Evolutionary conservation across 176 grass and related monocot genomes (phyloP), one percentile per base, ranked within the genome.

Genomic region (Olyra latifolia): DNA sequence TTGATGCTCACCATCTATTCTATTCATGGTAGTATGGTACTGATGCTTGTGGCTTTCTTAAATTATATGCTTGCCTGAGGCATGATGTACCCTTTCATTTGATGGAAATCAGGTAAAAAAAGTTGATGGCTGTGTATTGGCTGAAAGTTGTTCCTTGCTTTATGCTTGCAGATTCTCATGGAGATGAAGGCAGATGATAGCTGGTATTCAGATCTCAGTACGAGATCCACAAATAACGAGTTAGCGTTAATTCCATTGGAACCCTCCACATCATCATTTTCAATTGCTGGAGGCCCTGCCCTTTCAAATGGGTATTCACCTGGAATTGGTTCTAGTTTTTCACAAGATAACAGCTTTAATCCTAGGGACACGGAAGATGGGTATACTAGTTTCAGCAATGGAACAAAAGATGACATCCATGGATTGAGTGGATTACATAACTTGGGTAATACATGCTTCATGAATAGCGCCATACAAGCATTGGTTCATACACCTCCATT

Each of bases 381-480:
- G 54, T 80, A 83, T 82, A 87, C 40, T 88, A 78, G 47, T 81
- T 80, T 86, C 53, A 83, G 72, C 82, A 90, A 89, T 79, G 96
- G 92, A 57, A 62, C 56, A 32, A 95, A 93, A 65, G 82, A 85
- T 56, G 92, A 89, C 54, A 86, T 69, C 35, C 90, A 85, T 45
- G 96, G 96, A 76, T 80, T 99, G 62, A 91, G 88, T 79, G 96
- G 96, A 38, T 86, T 99, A 68, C 83, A 93, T 89, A 99, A 99
- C 75, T 82, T 99, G 84, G 96, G 96, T 19, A 99, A 99, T 88
- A 99, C 96, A 72, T 99, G 96, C 81, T 99, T 99, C 83, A 95
- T 99, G 96, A 99, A 90, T 66, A 99, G 96, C 74, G 96, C 96
- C 28, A 79, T 99, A 62, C 96, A 99, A 75, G 89, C 92, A 60